phyloP scores from a whole-genome alignment of 805 yeast species.

The Cyberlindnera japonica region DNA sequence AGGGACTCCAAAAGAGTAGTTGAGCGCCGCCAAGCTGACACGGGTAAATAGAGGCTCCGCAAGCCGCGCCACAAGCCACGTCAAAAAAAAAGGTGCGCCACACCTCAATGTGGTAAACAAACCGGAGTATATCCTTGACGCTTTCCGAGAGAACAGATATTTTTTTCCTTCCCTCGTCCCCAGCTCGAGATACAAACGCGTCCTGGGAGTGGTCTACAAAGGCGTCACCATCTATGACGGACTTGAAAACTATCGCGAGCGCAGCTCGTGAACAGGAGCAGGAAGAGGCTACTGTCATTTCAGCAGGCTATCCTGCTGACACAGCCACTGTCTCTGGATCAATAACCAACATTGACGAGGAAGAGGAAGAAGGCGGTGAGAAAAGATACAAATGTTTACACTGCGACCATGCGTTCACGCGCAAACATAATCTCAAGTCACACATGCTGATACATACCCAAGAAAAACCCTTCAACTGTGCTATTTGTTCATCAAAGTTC shows the following conservation, averaged over 20 bases:
- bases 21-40: too few species aligned
- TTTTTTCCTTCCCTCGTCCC: neutral
- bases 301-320: too few species aligned
- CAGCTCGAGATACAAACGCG: neutral
- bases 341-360: conserved; percentile 4
- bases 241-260: neutral
- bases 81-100: neutral
- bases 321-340: too few species aligned
- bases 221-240: neutral
- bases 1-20: too few species aligned
- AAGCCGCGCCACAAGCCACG: neutral
- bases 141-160: too few species aligned
- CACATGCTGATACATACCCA: conserved; percentile 67
- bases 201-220: neutral
- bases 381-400: conserved; percentile 40
- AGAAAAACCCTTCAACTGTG: conserved; percentile 60
- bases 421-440: conserved; percentile 71
- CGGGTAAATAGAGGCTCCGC: too few species aligned
- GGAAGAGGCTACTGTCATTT: too few species aligned
- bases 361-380: conserved; percentile 8
- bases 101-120: neutral
- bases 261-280: neutral
- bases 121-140: too few species aligned
- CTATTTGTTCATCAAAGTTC: conserved; percentile 57
- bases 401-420: conserved; percentile 62